Conservation (phyloP, 2,329 filamentous ascomycete species). For the Rutstroemia sp. region DNA sequence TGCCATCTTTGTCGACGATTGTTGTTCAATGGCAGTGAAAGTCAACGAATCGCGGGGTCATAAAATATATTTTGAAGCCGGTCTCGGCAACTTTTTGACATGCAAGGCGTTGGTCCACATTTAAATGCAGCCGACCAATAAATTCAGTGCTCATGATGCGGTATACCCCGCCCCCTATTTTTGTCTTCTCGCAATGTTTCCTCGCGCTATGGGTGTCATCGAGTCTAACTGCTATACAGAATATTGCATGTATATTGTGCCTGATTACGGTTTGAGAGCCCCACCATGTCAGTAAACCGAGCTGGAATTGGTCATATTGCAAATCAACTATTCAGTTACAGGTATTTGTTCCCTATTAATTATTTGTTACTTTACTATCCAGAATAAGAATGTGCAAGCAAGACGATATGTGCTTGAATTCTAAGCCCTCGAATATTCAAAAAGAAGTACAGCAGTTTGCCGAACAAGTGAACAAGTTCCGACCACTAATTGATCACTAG, state of each 20-base stretch:
- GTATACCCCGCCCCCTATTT: neutral
- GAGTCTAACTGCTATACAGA: too few relatives aligned
- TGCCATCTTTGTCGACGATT: constrained; percentile 19
- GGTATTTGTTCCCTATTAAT: too few relatives aligned
- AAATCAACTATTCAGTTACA: too few relatives aligned
- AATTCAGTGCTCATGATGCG: too few relatives aligned
- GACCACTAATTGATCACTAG: neutral
- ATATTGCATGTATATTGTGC: too few relatives aligned
- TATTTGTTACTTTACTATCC: neutral
- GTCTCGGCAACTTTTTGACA: constrained; percentile 1
- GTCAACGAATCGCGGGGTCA: neutral
- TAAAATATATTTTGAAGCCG: constrained; percentile 8
- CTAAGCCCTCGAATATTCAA: neutral
- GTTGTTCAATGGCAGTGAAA: neutral
- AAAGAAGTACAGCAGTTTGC: neutral
- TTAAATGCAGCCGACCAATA: neutral
- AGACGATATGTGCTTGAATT: neutral
- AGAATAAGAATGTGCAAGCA: neutral
- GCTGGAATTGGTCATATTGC: too few relatives aligned
- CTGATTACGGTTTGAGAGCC: too few relatives aligned
- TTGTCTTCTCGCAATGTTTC: neutral
- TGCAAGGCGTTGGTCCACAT: constrained; percentile 1
- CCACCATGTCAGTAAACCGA: too few relatives aligned
- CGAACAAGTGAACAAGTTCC: neutral
- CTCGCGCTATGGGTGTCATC: too few relatives aligned